Conservation (phyloP, 129 eudicot species). For the Pulicaria dysenterica region DNA sequence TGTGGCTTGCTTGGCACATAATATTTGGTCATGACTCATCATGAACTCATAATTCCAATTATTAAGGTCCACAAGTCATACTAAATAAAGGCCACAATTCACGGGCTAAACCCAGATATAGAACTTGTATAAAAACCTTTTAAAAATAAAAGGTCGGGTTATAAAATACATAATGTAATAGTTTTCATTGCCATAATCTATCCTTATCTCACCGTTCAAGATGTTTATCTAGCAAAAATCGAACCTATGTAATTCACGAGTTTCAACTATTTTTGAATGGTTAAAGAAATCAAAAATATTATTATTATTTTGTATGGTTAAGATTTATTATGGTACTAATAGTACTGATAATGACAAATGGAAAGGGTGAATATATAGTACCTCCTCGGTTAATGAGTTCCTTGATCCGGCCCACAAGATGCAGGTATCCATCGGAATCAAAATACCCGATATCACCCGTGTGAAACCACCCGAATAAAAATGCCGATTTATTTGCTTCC, state of each 20-base stretch:
- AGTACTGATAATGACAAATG: background rate
- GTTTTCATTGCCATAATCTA: too few species aligned
- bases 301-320: too few species aligned
- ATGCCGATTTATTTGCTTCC: constrained; percentile 81
- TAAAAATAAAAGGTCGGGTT: too few species aligned
- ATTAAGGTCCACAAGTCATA: background rate
- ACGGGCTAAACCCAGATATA: background rate
- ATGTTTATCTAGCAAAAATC: too few species aligned
- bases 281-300: too few species aligned
- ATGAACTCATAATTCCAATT: too few species aligned
- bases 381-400: constrained; percentile 99
- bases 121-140: background rate
- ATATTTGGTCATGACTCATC: background rate
- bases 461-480: constrained; percentile 90
- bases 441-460: constrained; percentile 90
- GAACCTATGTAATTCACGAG: too few species aligned
- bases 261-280: too few species aligned
- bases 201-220: too few species aligned
- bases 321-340: too few species aligned
- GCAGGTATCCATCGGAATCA: constrained; percentile 82
- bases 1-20: background rate
- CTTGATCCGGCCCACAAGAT: constrained; percentile 94
- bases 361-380: constrained; percentile 25
- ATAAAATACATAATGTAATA: too few species aligned
- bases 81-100: background rate